These are phyloP conservation scores for Pseudopediastrum boryanum DNA, from an alignment of 139 green algal genomes.

Conservation along the genomic window DNA sequence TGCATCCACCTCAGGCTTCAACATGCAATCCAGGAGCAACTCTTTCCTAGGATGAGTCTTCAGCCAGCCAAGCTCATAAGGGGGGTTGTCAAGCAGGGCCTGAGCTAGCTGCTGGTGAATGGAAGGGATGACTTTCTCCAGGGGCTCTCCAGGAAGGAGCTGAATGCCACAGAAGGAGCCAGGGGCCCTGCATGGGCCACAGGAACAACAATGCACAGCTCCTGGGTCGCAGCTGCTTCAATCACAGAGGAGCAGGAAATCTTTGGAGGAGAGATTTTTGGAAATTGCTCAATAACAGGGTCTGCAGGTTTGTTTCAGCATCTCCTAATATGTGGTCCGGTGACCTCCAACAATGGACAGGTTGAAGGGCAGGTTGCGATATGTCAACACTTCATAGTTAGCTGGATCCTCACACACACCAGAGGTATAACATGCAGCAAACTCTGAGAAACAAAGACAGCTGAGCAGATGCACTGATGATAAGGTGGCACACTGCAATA, in stretches of 20 bases:
- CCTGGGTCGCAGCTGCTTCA: no score
- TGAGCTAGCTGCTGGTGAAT: constrained; percentile 30
- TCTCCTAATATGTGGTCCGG: no score
- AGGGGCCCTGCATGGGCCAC: background rate
- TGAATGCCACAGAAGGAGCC: constrained; percentile 45
- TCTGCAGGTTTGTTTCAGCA: background rate
- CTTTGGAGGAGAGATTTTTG: background rate
- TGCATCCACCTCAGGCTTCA: background rate
- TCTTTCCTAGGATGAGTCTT: background rate
- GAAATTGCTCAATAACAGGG: background rate
- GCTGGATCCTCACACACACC: no score
- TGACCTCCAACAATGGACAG: no score
- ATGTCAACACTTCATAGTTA: no score
- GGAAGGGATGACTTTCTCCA: constrained; percentile 12
- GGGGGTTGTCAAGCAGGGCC: constrained; percentile 34
- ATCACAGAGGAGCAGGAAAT: background rate
- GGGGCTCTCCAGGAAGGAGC: constrained; percentile 46
- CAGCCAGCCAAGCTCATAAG: constrained; percentile 52
- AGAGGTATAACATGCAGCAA: no score
- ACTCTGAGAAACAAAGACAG: no score
- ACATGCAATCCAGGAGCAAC: background rate
- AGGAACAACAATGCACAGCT: background rate
- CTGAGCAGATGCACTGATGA: no score
- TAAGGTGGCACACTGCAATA: background rate
- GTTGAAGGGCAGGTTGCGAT: background rate